Conservation (phyloP, 2,329 filamentous ascomycete genomes). For the Fusarium hostae region DNA sequence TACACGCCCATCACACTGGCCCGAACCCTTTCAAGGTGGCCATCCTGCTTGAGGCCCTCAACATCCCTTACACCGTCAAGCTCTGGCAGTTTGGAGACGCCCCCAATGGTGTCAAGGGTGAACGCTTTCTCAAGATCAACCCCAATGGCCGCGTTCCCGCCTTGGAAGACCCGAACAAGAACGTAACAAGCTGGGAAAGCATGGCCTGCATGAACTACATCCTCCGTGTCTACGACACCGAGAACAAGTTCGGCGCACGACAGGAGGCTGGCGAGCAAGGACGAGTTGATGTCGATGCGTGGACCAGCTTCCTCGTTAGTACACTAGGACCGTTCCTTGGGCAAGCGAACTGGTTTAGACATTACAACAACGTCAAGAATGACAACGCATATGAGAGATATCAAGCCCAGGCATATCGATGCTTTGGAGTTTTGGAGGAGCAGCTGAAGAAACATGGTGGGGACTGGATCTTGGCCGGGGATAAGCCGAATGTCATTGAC, state of each 20-base stretch:
- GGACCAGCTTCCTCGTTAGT: conserved; percentile 23
- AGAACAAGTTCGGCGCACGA: conserved; percentile 14
- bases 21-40: conserved; percentile 44
- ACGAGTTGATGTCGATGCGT: conserved; percentile 8
- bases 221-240: conserved; percentile 30
- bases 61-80: conserved; percentile 43
- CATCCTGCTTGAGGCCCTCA: conserved; percentile 47
- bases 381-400: conserved; percentile 19
- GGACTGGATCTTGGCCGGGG: conserved; percentile 6
- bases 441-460: conserved; percentile 16
- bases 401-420: not conserved
- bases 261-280: conserved; percentile 13
- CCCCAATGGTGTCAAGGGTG: conserved; percentile 34
- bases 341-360: conserved; percentile 24
- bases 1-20: conserved; percentile 8
- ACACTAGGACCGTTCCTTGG: conserved; percentile 15
- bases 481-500: conserved; percentile 15
- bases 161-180: conserved; percentile 48
- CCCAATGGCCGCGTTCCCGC: conserved; percentile 49
- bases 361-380: conserved; percentile 18
- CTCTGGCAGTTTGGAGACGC: conserved; percentile 15
- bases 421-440: conserved; percentile 17
- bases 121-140: conserved; percentile 46
- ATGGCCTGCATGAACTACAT: conserved; percentile 40
- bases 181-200: conserved; percentile 45